A percentile compares a stretch with the other conserved stretches of the same genome.
phyloP scores from a whole-genome alignment of 371 early-diverging fungal species.

The Massospora cicadina region DNA sequence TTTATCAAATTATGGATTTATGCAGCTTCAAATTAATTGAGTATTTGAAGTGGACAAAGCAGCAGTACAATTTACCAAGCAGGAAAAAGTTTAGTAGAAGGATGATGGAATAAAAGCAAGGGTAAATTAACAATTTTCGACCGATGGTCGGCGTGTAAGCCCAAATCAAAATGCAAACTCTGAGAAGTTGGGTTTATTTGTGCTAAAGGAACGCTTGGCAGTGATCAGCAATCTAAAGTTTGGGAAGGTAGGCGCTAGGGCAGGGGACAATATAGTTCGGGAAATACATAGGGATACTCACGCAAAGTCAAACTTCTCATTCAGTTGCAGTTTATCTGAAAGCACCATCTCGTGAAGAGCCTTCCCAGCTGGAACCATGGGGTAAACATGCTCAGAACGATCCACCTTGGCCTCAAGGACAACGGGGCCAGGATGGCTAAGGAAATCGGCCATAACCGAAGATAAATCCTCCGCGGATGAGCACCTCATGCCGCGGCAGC shows the following conservation, averaged over 20 bases:
- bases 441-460: constrained; percentile 75
- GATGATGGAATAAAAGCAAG: background rate
- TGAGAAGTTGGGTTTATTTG: background rate
- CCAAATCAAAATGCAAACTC: background rate
- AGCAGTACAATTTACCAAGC: no score
- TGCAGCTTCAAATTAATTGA: no score
- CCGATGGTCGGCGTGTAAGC: background rate
- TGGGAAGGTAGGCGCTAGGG: no score
- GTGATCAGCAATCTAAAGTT: background rate
- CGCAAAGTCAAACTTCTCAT: constrained; percentile 1
- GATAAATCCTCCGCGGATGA: constrained; percentile 66
- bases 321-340: background rate
- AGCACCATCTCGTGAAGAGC: constrained; percentile 51
- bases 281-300: background rate
- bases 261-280: background rate
- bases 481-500: constrained; percentile 70
- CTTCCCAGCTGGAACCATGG: constrained; percentile 94
- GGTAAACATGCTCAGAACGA: constrained; percentile 82
- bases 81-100: no score
- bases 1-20: no score
- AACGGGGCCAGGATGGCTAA: constrained; percentile 69
- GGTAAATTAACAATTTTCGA: background rate
- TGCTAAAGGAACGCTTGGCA: background rate
- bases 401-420: constrained; percentile 78
- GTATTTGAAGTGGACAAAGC: no score